A percentile compares a stretch with the other conserved stretches of the same genome.
Evolutionary conservation across 768 basidiomycete genomes (phyloP).

Genomic region (Vararia minispora): DNA sequence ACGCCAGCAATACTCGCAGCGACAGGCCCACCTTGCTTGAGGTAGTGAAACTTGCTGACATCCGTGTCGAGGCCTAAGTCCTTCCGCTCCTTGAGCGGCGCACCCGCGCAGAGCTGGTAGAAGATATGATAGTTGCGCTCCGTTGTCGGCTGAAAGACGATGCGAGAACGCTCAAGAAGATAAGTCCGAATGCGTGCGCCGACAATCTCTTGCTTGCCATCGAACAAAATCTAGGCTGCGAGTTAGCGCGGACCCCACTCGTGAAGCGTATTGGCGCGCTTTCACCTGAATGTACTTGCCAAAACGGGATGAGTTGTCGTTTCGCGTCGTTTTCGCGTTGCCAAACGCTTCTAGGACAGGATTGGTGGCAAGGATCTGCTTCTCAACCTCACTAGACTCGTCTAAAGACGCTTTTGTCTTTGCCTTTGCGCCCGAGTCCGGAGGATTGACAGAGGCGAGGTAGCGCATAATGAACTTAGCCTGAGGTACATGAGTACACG

Average conservation of each 20-base stretch:
- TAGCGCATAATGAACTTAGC: slow-evolving; percentile 99
- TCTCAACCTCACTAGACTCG: slow-evolving; percentile 90
- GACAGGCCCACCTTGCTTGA: slow-evolving; percentile 85
- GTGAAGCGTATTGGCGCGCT: slow-evolving; percentile 16
- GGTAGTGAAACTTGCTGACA: slow-evolving; percentile 78
- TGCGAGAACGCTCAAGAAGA: slow-evolving; percentile 90
- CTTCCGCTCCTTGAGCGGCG: slow-evolving; percentile 90
- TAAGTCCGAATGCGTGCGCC: slow-evolving; percentile 99
- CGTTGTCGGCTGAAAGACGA: slow-evolving; percentile 93
- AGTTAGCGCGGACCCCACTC: background rate
- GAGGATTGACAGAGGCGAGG: slow-evolving; percentile 93
- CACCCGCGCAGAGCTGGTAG: slow-evolving; percentile 97
- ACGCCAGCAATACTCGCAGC: slow-evolving; percentile 86
- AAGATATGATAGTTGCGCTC: slow-evolving; percentile 99
- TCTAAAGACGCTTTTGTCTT: slow-evolving; percentile 68
- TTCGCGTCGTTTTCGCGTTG: slow-evolving; percentile 97
- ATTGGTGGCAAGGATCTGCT: slow-evolving; percentile 97
- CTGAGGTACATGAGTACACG: slow-evolving; percentile 25
- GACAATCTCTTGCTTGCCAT: slow-evolving; percentile 91
- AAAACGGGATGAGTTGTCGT: slow-evolving; percentile 98
- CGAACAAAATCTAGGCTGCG: slow-evolving; percentile 80
- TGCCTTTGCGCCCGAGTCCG: slow-evolving; percentile 44
- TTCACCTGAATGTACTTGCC: slow-evolving; percentile 99
- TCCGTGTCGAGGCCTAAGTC: slow-evolving; percentile 85
- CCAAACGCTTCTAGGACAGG: slow-evolving; percentile 98